phyloP scores from a whole-genome alignment of 345 rosid species.

The Arabis hirsuta region DNA sequence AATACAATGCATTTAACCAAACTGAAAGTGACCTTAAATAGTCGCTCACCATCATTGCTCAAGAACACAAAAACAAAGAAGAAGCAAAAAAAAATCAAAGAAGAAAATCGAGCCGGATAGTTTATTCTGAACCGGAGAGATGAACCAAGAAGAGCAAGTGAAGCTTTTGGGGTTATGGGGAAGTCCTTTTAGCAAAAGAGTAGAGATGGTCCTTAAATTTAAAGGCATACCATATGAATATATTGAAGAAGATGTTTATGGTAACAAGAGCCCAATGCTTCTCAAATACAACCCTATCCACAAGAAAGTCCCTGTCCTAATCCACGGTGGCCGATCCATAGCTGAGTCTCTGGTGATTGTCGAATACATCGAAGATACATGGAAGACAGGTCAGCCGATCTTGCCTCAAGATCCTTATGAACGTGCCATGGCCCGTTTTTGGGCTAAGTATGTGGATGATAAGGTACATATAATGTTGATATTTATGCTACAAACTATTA shows the following conservation, averaged over 20 bases:
- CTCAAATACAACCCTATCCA: constrained; percentile 52
- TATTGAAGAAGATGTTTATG: constrained; percentile 52
- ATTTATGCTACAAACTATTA: neutral
- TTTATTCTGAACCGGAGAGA: constrained; percentile 7
- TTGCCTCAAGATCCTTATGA: constrained; percentile 58
- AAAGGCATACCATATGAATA: constrained; percentile 57
- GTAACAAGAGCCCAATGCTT: constrained; percentile 52
- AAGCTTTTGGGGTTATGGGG: constrained; percentile 50
- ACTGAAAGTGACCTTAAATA: constrained; percentile 24
- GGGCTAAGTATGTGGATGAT: constrained; percentile 60
- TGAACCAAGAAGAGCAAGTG: constrained; percentile 46
- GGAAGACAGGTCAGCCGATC: constrained; percentile 47
- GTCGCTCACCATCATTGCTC: neutral
- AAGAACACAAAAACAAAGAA: constrained; percentile 9
- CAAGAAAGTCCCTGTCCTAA: constrained; percentile 62
- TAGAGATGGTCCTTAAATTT: constrained; percentile 54
- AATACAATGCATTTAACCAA: constrained; percentile 12
- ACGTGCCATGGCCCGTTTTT: constrained; percentile 57
- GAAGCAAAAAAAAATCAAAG: neutral
- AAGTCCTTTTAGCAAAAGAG: constrained; percentile 54
- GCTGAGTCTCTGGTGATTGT: constrained; percentile 56
- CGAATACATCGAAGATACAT: constrained; percentile 62
- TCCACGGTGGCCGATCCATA: constrained; percentile 51
- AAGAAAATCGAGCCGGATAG: neutral
- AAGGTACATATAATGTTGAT: constrained; percentile 42